Evolutionary conservation across 306 rosid genomes (phyloP).

Genomic region (Fagus sylvatica): DNA sequence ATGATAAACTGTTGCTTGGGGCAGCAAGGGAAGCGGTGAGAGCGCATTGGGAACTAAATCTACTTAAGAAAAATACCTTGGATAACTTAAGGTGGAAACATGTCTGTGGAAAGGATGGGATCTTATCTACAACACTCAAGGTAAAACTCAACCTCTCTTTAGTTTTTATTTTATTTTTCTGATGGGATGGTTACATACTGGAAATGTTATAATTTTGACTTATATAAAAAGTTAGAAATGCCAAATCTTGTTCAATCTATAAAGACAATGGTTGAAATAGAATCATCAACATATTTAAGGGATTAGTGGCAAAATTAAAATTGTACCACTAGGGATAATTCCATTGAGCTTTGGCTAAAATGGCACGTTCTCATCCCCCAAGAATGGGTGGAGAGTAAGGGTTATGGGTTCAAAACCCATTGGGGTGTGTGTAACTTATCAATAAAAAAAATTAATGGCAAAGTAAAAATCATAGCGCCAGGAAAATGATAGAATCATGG

Average conservation of each 20-base stretch:
- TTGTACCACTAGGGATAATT: no score
- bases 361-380: no score
- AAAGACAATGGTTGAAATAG: neutral
- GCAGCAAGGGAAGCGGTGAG: slow-evolving; percentile 97
- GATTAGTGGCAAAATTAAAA: neutral
- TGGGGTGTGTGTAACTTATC: no score
- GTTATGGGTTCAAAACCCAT: no score
- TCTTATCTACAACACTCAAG: slow-evolving; percentile 78
- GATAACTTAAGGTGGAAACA: slow-evolving; percentile 83
- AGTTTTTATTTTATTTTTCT: neutral
- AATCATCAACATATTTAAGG: neutral
- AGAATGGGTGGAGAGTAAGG: no score
- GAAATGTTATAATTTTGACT: slow-evolving; percentile 3
- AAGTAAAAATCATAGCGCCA: neutral
- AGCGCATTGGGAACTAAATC: slow-evolving; percentile 95
- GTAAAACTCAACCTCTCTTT: slow-evolving; percentile 40
- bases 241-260: neutral
- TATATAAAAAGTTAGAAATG: neutral
- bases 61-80: slow-evolving; percentile 70
- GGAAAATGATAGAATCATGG: neutral
- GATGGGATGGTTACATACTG: slow-evolving; percentile 1
- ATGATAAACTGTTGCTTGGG: slow-evolving; percentile 92
- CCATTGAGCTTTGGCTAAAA: no score
- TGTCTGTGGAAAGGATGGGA: slow-evolving; percentile 88
- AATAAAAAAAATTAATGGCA: no score